Percentiles rank a stretch among this genome's conserved stretches.
Evolutionary conservation across 306 rosid genomes (phyloP).

Genomic region (Castanea sativa): DNA sequence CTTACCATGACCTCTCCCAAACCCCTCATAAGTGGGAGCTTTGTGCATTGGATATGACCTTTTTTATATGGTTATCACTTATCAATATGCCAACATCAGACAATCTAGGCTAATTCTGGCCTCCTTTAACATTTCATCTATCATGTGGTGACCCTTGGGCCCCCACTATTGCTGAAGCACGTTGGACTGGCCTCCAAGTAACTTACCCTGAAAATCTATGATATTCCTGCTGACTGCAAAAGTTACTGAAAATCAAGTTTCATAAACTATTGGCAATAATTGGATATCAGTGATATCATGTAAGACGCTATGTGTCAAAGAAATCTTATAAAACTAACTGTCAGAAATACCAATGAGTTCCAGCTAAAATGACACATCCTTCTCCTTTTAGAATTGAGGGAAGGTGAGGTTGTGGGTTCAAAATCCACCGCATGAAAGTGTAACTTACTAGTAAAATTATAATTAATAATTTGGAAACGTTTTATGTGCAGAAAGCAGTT

Average conservation of each 20-base stretch:
- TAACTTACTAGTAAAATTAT: background rate
- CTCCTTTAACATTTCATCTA: slow-evolving; percentile 12
- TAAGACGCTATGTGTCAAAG: background rate
- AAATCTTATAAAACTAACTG: background rate
- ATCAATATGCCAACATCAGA: background rate
- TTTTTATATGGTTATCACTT: background rate
- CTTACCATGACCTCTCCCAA: too few species aligned
- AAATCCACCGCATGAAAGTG: too few species aligned
- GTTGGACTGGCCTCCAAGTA: slow-evolving; percentile 7
- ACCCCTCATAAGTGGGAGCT: too few species aligned
- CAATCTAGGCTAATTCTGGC: background rate
- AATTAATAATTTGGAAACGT: slow-evolving; percentile 26
- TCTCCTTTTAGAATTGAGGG: too few species aligned
- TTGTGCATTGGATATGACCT: too few species aligned
- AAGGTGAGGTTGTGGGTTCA: too few species aligned
- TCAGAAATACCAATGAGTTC: background rate
- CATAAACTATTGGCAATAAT: background rate
- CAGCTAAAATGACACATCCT: too few species aligned
- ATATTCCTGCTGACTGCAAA: background rate
- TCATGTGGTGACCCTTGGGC: background rate
- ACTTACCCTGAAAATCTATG: background rate
- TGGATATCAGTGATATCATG: background rate
- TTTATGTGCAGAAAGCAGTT: slow-evolving; percentile 71
- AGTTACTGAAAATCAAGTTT: background rate
- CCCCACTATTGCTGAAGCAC: slow-evolving; percentile 1